These are phyloP conservation scores for Cryptomeria japonica DNA, from an alignment of 75 land plant species.

Conservation along the genomic window DNA sequence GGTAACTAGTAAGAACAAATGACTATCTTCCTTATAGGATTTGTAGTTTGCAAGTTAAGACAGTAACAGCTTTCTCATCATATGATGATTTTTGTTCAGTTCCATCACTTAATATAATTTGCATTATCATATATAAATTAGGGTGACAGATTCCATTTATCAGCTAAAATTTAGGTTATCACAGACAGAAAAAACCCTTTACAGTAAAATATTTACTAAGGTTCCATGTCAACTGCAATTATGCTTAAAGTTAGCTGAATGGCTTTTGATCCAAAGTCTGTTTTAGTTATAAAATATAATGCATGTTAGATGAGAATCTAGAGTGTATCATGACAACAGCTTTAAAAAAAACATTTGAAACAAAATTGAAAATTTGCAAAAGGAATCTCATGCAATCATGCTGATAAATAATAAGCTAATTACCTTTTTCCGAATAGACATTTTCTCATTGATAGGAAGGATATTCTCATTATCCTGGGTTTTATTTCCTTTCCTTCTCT, in stretches of 20 bases:
- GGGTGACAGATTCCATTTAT: neutral
- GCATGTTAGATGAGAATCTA: neutral
- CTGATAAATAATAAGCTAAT: neutral
- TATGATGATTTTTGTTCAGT: too few relatives aligned
- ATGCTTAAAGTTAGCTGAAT: neutral
- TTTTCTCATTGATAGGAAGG: neutral
- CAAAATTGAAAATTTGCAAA: neutral
- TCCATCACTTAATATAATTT: too few relatives aligned
- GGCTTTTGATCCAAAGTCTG: neutral
- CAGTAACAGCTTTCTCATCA: too few relatives aligned
- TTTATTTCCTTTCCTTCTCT: constrained; percentile 13
- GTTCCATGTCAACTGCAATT: neutral
- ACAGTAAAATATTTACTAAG: neutral
- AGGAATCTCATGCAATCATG: neutral
- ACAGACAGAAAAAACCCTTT: neutral
- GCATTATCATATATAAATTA: too few relatives aligned
- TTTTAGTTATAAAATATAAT: neutral
- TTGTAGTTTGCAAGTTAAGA: too few relatives aligned
- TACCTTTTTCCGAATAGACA: constrained; percentile 12
- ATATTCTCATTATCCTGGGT: neutral
- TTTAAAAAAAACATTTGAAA: neutral
- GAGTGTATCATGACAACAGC: neutral
- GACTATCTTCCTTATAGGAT: too few relatives aligned
- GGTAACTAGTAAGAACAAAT: too few relatives aligned
- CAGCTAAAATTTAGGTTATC: neutral